These are phyloP conservation scores for Termitomyces sp. DNA, from an alignment of 768 basidiomycete species.

Conservation along the genomic window DNA sequence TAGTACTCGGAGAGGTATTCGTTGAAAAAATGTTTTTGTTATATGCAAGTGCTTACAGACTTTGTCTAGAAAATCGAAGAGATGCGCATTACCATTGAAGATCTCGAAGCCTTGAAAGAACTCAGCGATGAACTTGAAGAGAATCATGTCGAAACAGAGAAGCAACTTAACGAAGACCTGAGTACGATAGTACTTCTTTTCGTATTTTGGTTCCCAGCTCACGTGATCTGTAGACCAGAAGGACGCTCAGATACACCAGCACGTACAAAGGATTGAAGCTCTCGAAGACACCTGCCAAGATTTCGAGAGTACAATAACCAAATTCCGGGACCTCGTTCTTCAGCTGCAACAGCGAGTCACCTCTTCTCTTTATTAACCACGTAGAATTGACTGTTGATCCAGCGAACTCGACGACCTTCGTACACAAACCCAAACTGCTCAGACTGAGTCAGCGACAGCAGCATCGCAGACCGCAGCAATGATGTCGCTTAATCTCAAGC, in stretches of 20 bases:
- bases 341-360: slow-evolving; percentile 67
- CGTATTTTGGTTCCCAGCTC: background rate
- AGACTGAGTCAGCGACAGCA: slow-evolving; percentile 76
- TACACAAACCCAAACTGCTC: slow-evolving; percentile 79
- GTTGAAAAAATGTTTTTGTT: background rate
- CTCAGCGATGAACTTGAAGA: slow-evolving; percentile 97
- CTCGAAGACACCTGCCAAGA: slow-evolving; percentile 82
- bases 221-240: slow-evolving; percentile 46
- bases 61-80: slow-evolving; percentile 86
- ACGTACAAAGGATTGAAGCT: slow-evolving; percentile 52
- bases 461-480: slow-evolving; percentile 88
- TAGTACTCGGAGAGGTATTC: slow-evolving; percentile 82
- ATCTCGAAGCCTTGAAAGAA: slow-evolving; percentile 93
- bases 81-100: slow-evolving; percentile 94
- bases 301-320: slow-evolving; percentile 79
- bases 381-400: background rate
- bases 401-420: slow-evolving; percentile 87
- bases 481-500: slow-evolving; percentile 91
- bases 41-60: background rate
- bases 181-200: slow-evolving; percentile 42
- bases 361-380: background rate
- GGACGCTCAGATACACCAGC: slow-evolving; percentile 67
- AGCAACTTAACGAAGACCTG: slow-evolving; percentile 83
- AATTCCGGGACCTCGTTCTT: slow-evolving; percentile 90
- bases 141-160: slow-evolving; percentile 92